Evolutionary conservation across 768 basidiomycete genomes (phyloP).

Genomic region (Rhizopogon vinicolor): DNA sequence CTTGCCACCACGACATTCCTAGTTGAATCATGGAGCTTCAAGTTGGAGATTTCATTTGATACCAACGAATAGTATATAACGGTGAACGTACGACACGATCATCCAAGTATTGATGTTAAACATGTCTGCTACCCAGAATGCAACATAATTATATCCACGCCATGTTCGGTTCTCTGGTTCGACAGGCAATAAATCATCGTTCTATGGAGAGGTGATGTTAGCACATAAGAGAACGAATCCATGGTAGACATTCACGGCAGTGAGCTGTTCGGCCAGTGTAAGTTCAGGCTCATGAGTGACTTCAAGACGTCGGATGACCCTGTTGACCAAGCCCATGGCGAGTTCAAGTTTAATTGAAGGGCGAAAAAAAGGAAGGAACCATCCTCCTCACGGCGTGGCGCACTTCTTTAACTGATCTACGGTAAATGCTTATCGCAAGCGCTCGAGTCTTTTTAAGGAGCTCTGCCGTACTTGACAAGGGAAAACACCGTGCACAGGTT

Average conservation of each 20-base stretch:
- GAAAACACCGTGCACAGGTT: too few species aligned
- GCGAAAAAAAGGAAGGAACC: too few species aligned
- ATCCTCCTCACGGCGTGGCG: too few species aligned
- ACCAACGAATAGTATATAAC: too few species aligned
- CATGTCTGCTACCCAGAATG: constrained; percentile 78
- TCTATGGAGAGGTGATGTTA: constrained; percentile 32
- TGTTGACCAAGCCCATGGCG: constrained; percentile 20
- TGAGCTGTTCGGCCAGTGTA: constrained; percentile 51
- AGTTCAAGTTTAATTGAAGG: background rate
- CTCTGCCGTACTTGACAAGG: too few species aligned
- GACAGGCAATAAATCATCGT: constrained; percentile 69
- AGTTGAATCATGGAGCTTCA: constrained; percentile 63
- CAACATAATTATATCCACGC: constrained; percentile 59
- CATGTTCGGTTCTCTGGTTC: constrained; percentile 57
- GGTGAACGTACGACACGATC: constrained; percentile 46
- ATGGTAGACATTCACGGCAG: constrained; percentile 39
- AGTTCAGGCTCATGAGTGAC: constrained; percentile 49
- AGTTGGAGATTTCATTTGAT: background rate
- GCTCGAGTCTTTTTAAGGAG: too few species aligned
- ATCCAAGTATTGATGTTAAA: constrained; percentile 83
- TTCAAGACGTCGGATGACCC: constrained; percentile 35
- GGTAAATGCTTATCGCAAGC: too few species aligned
- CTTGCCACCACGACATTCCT: constrained; percentile 80
- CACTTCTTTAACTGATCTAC: background rate
- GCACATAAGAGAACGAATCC: background rate